Evolutionary conservation across 2,329 filamentous ascomycete genomes (phyloP), one percentile per base, ranked within the genome.

Genomic region (Hansfordia pulvinata): DNA sequence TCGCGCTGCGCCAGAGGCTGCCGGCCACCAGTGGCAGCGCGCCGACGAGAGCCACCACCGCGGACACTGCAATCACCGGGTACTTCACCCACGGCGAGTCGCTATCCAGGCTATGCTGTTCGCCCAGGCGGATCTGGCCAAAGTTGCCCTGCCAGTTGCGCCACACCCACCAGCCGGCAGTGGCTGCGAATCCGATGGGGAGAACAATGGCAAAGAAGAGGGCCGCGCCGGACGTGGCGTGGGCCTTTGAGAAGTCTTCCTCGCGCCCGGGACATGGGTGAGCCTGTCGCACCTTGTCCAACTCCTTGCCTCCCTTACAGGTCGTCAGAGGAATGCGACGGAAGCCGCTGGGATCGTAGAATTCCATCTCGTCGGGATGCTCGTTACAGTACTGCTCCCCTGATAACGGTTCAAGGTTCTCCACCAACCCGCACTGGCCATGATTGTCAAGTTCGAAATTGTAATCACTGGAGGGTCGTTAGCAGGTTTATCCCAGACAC

Each of bases 281-380:
- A 1, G 70, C 53, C 8, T 58, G 51, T 17, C 66, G 60, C 10
- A 62, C 67, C 50, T 76, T 76, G 49, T 94, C 85, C 25, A 81
- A 61, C 42, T 88, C 76, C 4, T 54, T 54, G 21, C 88, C 90
- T 19, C 76, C 83, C 22, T 65, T 37, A 50, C 92, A 98, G 1
- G 86, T 96, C 1, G 84, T 85, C 25, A 94, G 68, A 1, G 86
- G 88, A 30, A 98, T 82, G 30, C 77, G 76, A 27, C 90, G 80
- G 58, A 92, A 96, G 24, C 85, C 85, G 1, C 83, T 90, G 5
- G 81, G 75, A 35, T 85, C 74, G 57, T 73, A 90, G 58, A 79
- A 98, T 43, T 90, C 76, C 17, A 71, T 54, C n/a, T 58, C 65
- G 16, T 80, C 70, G 1, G 80, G 71, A 41, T 94, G 52, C 25